Percentiles rank a stretch among this genome's conserved stretches.
Evolutionary conservation across 371 early-diverging fungal genomes (phyloP).

Genomic region (Lichtheimia corymbifera): DNA sequence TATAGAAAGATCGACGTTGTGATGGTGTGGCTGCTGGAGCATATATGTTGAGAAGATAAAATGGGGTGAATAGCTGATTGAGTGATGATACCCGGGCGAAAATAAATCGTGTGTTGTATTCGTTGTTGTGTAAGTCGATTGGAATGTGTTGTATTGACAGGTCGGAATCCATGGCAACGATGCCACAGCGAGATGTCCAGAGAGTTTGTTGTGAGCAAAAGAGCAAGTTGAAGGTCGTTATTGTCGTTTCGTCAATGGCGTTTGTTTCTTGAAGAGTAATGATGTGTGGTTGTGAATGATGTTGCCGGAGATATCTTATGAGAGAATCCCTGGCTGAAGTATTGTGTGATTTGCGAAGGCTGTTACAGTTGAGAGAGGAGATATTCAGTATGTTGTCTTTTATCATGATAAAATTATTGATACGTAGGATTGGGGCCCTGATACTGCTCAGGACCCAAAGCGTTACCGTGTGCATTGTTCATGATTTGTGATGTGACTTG

Average conservation of each 20-base stretch:
- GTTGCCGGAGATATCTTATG: too few species aligned
- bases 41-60: constrained; percentile 1
- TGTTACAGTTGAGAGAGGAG: too few species aligned
- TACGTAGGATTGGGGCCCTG: too few species aligned
- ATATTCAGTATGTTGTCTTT: too few species aligned
- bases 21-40: constrained; percentile 1
- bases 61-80: too few species aligned
- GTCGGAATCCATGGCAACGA: constrained; percentile 2
- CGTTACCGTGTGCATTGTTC: too few species aligned
- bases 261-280: constrained; percentile 9
- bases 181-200: constrained; percentile 8
- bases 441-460: too few species aligned
- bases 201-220: background rate
- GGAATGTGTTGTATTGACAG: background rate
- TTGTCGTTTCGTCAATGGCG: background rate
- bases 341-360: too few species aligned
- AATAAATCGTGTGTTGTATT: too few species aligned
- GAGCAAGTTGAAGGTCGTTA: background rate
- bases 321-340: too few species aligned
- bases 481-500: too few species aligned
- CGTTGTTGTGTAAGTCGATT: background rate
- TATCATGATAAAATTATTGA: too few species aligned
- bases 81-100: background rate
- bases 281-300: background rate
- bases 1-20: background rate